Evolutionary conservation across 768 basidiomycete genomes (phyloP), one percentile per base, ranked within the genome.

Genomic region (Crassisporium funariophilum): DNA sequence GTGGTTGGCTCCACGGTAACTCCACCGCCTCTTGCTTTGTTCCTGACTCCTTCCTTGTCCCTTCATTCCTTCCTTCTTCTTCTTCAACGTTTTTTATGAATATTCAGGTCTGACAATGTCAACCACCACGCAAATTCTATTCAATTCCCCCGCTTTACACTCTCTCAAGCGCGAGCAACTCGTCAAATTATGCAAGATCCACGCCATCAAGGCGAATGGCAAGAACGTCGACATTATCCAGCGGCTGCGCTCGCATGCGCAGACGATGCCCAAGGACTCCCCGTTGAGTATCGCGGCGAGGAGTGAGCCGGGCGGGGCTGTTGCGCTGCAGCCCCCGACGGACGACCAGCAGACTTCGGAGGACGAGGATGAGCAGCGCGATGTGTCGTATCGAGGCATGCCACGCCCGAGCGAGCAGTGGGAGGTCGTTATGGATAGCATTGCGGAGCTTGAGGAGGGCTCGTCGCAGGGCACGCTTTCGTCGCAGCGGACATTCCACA

Each of bases 391-490:
- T 41, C 46, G 44, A 11, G 43, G 35, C 43, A 59, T 71, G 48
- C 68, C 81, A 8, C 76, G 86, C 34, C 85, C 86, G 0, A 88
- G 87, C 58, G 86, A 88, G 56, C 84, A 86, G 56, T 91, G 91
- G 88, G 87, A 89, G 59, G 70, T 91, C 49, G 80, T 91, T n/a
- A 90, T 91, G 83, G 89, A 91, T 44, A 79, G 81, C 48, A 91
- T 87, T 27, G 71, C 79, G 41, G 88, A 91, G 47, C 64, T 73
- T 13, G 84, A 86, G 25, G 86, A 88, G 51, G 67, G 57, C 51
- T 76, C 72, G 24, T 74, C 71, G 5, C 75, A 71, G 59, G 74
- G 76, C 34, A 81, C 75, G 0, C 59, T 83, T 8, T 71, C 73
- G 4, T 81, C 79, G 3, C 61, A 75, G 51, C 65, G 70, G 22